A percentile compares a stretch with the other conserved stretches of the same genome.
Evolutionary conservation across 306 rosid species (phyloP).

Genomic region (Castanopsis chinensis): DNA sequence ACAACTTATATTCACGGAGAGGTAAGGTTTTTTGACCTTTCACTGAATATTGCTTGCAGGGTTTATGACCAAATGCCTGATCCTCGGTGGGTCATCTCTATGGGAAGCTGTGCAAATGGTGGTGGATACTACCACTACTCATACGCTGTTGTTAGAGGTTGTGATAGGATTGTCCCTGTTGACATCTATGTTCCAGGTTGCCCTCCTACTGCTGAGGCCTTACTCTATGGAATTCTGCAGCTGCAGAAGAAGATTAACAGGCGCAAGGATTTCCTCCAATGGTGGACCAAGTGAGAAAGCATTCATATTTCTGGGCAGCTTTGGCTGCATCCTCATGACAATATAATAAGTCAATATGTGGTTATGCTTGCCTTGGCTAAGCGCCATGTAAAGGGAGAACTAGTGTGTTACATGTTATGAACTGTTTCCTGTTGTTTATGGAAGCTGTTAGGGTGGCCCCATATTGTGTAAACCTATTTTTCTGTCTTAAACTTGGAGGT

Average conservation of each 20-base stretch:
- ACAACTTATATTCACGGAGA: no score
- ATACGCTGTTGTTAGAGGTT: constrained; percentile 88
- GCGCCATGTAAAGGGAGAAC: constrained; percentile 40
- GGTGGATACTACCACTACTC: constrained; percentile 99
- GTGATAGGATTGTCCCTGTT: constrained; percentile 94
- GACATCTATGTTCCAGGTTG: constrained; percentile 97
- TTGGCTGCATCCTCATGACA: constrained; percentile 32
- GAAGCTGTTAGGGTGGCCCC: constrained; percentile 1
- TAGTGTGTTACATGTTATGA: constrained; percentile 32
- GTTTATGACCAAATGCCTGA: constrained; percentile 99
- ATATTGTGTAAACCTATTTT: constrained; percentile 3
- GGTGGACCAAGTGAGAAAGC: constrained; percentile 96
- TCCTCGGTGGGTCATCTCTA: constrained; percentile 96
- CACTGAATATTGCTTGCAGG: constrained; percentile 45
- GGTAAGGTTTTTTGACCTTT: not conserved
- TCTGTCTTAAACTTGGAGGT: constrained; percentile 1
- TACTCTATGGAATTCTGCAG: constrained; percentile 92
- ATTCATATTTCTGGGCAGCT: constrained; percentile 20
- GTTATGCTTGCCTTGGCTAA: constrained; percentile 37
- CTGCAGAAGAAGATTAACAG: constrained; percentile 96
- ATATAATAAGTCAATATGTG: constrained; percentile 36
- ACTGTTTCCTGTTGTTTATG: constrained; percentile 15
- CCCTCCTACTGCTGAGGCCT: constrained; percentile 97
- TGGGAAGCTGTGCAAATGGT: constrained; percentile 99
- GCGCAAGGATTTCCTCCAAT: constrained; percentile 92